Percentiles rank a stretch among this genome's conserved stretches.
phyloP scores from a whole-genome alignment of 306 rosid genomes.

The Cicer yamashitae region DNA sequence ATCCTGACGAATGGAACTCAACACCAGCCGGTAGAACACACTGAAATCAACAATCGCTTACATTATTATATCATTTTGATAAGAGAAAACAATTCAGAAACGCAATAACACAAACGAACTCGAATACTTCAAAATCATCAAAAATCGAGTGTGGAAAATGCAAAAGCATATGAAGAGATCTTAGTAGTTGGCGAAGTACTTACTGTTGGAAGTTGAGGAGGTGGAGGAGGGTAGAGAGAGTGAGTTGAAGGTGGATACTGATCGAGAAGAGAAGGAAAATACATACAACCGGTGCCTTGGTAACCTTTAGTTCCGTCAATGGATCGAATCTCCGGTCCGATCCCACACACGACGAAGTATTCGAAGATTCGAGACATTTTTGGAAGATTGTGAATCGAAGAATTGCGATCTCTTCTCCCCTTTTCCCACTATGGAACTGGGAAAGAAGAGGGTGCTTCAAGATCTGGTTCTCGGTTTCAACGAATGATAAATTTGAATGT shows the following conservation, averaged over 20 bases:
- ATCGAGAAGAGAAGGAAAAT: conserved; percentile 83
- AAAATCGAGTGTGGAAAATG: conserved; percentile 19
- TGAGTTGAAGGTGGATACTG: conserved; percentile 79
- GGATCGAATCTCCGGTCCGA: conserved; percentile 95
- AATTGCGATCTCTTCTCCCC: conserved; percentile 49
- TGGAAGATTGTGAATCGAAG: conserved; percentile 23
- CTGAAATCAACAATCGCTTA: conserved; percentile 56
- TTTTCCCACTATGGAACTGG: conserved; percentile 48
- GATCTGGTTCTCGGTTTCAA: conserved; percentile 46
- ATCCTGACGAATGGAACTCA: conserved; percentile 73
- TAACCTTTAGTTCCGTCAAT: conserved; percentile 84
- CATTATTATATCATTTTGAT: conserved; percentile 28
- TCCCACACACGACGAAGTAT: conserved; percentile 94
- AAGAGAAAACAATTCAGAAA: conserved; percentile 31
- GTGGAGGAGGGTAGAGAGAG: conserved; percentile 90
- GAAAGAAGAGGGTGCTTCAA: conserved; percentile 50
- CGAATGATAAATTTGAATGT: conserved; percentile 35
- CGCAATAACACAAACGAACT: conserved; percentile 5
- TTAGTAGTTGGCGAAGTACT: conserved; percentile 40
- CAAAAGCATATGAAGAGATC: conserved; percentile 13
- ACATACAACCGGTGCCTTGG: conserved; percentile 70
- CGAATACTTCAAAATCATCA: neutral
- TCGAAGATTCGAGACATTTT: conserved; percentile 94
- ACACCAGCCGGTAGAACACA: conserved; percentile 98
- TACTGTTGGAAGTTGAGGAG: conserved; percentile 95